These are phyloP conservation scores for Ploettnerulaceae sp. DNA, from an alignment of 2,329 filamentous ascomycete genomes.

Conservation along the genomic window DNA sequence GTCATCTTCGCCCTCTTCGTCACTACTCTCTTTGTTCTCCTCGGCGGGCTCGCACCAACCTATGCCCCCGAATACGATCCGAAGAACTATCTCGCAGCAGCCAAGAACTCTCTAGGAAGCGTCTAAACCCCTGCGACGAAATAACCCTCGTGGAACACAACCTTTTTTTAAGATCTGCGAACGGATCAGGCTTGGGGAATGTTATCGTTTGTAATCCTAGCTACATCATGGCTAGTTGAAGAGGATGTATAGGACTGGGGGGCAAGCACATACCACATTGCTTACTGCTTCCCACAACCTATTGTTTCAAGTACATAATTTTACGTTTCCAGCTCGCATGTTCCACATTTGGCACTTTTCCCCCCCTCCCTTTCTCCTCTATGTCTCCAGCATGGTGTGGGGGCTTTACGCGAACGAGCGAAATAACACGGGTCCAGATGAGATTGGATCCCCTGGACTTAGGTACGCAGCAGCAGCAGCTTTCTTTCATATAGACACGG, in stretches of 20 bases:
- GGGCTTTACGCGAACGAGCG: background rate
- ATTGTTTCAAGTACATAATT: slow-evolving; percentile 12
- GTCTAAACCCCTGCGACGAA: background rate
- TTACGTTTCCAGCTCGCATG: background rate
- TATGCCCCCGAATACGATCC: slow-evolving; percentile 53
- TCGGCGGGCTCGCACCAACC: slow-evolving; percentile 61
- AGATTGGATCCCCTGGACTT: too few relatives aligned
- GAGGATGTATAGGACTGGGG: background rate
- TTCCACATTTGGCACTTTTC: background rate
- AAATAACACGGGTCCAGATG: background rate
- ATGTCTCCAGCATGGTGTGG: background rate
- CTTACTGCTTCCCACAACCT: background rate
- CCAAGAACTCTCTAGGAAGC: slow-evolving; percentile 28
- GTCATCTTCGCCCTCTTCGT: slow-evolving; percentile 61
- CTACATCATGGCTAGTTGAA: background rate
- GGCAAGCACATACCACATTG: background rate
- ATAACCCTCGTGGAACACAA: background rate
- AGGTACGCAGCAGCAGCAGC: too few relatives aligned
- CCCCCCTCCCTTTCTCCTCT: background rate
- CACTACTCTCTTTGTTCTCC: slow-evolving; percentile 62
- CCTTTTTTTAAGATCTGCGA: slow-evolving; percentile 4
- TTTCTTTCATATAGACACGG: too few relatives aligned
- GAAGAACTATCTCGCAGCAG: slow-evolving; percentile 29
- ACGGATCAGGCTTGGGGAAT: slow-evolving; percentile 4
- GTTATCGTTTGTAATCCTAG: slow-evolving; percentile 12